These are phyloP conservation scores for Apiospora arundinis DNA, from an alignment of 2,329 filamentous ascomycete species.

Conservation along the genomic window DNA sequence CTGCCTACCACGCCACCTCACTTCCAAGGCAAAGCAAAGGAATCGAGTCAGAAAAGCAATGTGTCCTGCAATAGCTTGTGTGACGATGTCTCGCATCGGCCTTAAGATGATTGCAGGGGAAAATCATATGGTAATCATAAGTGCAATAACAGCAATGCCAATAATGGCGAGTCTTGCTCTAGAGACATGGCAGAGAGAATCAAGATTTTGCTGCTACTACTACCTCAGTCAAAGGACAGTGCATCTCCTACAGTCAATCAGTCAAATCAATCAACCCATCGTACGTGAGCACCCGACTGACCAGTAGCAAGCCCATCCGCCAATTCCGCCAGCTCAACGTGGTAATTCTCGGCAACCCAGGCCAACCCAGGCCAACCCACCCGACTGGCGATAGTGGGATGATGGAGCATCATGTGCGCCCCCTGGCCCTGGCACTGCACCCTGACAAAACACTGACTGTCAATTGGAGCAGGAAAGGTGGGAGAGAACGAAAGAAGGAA, in stretches of 20 bases:
- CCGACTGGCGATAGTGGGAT: background rate
- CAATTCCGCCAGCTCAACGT: background rate
- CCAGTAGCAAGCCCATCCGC: slow-evolving; percentile 2
- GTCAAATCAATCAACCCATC: background rate
- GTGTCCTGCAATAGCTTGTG: background rate
- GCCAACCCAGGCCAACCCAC: background rate
- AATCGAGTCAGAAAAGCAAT: background rate
- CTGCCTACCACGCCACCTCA: background rate
- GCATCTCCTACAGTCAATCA: background rate
- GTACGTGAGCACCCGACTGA: slow-evolving; percentile 6
- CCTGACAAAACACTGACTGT: background rate
- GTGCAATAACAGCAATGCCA: background rate
- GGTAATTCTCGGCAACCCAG: background rate
- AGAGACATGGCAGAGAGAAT: background rate
- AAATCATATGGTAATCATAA: background rate
- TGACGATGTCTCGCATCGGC: background rate
- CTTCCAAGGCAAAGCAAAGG: background rate
- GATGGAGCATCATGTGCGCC: background rate
- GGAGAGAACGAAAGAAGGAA: background rate
- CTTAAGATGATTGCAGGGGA: background rate
- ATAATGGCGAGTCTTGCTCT: background rate
- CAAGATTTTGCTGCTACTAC: background rate
- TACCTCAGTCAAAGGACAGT: slow-evolving; percentile 9
- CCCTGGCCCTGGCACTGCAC: background rate
- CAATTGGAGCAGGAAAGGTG: background rate